These are phyloP conservation scores for Leishmania mexicana DNA, from an alignment of 208 protist genomes.

Conservation along the genomic window DNA sequence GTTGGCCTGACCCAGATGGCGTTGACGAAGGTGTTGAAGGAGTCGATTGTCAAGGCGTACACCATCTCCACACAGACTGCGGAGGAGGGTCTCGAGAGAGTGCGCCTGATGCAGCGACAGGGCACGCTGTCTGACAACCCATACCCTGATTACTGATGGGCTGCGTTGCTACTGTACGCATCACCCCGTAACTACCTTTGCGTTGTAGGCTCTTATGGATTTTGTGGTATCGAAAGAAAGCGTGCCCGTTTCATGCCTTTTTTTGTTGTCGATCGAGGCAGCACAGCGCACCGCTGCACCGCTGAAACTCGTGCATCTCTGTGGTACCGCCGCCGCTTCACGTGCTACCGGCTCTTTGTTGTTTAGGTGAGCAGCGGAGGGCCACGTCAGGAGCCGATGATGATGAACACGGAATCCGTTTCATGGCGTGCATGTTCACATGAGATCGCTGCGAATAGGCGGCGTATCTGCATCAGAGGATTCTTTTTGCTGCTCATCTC, in stretches of 20 bases:
- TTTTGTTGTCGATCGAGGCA: background rate
- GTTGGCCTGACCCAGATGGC: conserved; percentile 79
- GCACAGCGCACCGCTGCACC: background rate
- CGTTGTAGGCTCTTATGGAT: background rate
- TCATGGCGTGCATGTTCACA: background rate
- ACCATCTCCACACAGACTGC: conserved; percentile 80
- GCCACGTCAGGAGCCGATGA: background rate
- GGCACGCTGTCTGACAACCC: conserved; percentile 82
- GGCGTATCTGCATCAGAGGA: background rate
- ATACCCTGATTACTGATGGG: conserved; percentile 69
- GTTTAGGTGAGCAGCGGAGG: background rate
- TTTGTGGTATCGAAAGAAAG: background rate
- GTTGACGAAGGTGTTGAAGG: conserved; percentile 79
- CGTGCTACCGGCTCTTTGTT: background rate
- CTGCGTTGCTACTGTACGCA: too few relatives aligned
- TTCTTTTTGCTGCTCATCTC: background rate
- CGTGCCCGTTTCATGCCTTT: background rate
- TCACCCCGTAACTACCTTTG: background rate
- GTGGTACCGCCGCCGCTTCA: background rate
- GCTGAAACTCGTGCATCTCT: background rate
- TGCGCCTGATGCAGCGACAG: conserved; percentile 85
- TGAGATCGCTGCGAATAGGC: background rate
- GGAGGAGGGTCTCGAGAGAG: conserved; percentile 74
- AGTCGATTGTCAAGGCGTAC: conserved; percentile 73
- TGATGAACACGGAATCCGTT: background rate